Conservation (phyloP, 2,329 filamentous ascomycete genomes). For the Diplodia seriata region DNA sequence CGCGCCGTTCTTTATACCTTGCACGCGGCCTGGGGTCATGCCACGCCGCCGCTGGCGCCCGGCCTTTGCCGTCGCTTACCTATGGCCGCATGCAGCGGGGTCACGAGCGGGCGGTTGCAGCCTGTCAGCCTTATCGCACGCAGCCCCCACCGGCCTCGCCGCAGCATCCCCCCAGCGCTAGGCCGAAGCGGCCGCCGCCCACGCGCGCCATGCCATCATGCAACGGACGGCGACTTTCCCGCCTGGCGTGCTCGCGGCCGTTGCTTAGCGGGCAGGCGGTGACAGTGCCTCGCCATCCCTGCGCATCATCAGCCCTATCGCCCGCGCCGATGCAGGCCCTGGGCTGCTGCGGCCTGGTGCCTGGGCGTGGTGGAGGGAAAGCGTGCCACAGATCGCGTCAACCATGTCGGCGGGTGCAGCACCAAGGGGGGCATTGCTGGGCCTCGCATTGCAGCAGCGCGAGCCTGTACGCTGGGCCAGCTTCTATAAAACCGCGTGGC, state of each 20-base stretch:
- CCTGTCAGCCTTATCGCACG: conserved; percentile 15
- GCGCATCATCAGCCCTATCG: conserved; percentile 14
- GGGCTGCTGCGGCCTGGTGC: conserved; percentile 18
- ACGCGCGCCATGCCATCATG: not conserved
- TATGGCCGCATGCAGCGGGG: not conserved
- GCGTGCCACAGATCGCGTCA: conserved; percentile 16
- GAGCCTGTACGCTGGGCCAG: not conserved
- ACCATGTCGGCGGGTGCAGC: not conserved
- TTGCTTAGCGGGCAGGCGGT: conserved; percentile 8
- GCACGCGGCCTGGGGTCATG: not conserved
- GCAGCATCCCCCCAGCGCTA: not conserved
- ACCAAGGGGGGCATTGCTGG: conserved; percentile 10
- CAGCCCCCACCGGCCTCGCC: conserved; percentile 20
- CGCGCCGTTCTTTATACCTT: not conserved
- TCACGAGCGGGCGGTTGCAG: conserved; percentile 1
- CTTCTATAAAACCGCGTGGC: conserved; percentile 18
- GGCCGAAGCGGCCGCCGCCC: not conserved
- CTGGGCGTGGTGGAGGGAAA: not conserved
- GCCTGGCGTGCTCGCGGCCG: not conserved
- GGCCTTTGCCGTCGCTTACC: not conserved
- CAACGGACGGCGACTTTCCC: not conserved
- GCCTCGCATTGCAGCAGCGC: not conserved
- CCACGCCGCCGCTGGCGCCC: not conserved
- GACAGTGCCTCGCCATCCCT: conserved; percentile 2
- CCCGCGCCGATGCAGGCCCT: conserved; percentile 6